These are phyloP conservation scores for Thelephora ganbajun DNA, from an alignment of 768 basidiomycete genomes.

Conservation along the genomic window DNA sequence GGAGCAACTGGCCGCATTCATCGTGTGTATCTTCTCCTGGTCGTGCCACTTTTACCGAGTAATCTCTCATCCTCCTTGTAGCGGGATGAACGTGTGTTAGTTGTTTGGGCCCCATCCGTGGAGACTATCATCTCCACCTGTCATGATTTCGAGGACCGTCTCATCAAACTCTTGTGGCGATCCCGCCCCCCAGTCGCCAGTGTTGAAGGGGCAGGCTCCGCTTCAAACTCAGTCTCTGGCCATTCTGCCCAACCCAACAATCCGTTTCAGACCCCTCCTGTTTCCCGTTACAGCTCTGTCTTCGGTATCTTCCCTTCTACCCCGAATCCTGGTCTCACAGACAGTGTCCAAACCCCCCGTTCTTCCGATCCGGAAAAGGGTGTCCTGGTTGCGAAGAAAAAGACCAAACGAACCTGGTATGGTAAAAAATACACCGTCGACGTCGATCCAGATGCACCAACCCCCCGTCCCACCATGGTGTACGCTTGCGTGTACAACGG, in stretches of 20 bases:
- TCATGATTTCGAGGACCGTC: constrained; percentile 40
- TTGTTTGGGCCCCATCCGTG: constrained; percentile 75
- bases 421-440: constrained; percentile 34
- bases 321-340: background rate
- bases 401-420: constrained; percentile 33
- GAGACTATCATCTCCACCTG: constrained; percentile 54
- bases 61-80: constrained; percentile 11
- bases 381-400: background rate
- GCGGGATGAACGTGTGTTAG: constrained; percentile 74
- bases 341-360: background rate
- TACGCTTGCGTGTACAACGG: constrained; percentile 25
- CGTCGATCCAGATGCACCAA: constrained; percentile 14
- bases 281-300: constrained; percentile 1
- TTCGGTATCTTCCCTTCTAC: background rate
- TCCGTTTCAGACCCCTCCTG: constrained; percentile 7
- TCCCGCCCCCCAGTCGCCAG: constrained; percentile 18
- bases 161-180: constrained; percentile 44
- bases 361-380: background rate
- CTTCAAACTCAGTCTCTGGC: constrained; percentile 21
- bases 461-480: constrained; percentile 18
- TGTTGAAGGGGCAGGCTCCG: constrained; percentile 3
- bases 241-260: constrained; percentile 20
- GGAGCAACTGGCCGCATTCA: constrained; percentile 54
- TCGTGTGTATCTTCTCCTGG: constrained; percentile 25
- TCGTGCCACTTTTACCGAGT: background rate